A percentile compares a stretch with the other conserved stretches of the same genome.
phyloP scores from a whole-genome alignment of 306 rosid genomes.

The Senna tora region DNA sequence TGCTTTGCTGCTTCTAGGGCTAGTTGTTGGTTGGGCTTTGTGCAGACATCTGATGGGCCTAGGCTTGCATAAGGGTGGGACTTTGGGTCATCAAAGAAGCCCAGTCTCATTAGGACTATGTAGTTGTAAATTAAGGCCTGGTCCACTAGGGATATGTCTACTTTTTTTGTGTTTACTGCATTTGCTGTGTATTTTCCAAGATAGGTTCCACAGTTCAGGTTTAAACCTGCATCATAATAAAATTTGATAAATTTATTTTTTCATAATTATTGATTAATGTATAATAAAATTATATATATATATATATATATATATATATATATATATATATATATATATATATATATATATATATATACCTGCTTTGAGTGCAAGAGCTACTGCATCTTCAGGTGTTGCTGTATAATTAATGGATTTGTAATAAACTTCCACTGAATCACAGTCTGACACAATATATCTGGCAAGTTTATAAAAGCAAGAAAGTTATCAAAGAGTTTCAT shows the following conservation, averaged over 20 bases:
- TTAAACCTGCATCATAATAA: slow-evolving; percentile 59
- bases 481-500: too few species aligned
- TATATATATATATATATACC: slow-evolving; percentile 39
- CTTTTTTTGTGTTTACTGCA: slow-evolving; percentile 64
- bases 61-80: slow-evolving; percentile 60
- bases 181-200: slow-evolving; percentile 58
- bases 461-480: neutral
- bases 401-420: slow-evolving; percentile 57
- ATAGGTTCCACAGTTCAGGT: slow-evolving; percentile 72
- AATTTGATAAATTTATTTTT: too few species aligned
- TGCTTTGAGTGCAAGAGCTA: slow-evolving; percentile 83
- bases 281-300: too few species aligned
- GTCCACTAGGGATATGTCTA: slow-evolving; percentile 60
- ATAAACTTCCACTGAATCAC: slow-evolving; percentile 76
- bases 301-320: too few species aligned
- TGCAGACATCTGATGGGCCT: slow-evolving; percentile 70
- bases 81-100: slow-evolving; percentile 73
- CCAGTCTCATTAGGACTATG: slow-evolving; percentile 75
- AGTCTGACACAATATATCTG: slow-evolving; percentile 81
- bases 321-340: too few species aligned
- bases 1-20: slow-evolving; percentile 79
- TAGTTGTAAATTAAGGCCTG: slow-evolving; percentile 74
- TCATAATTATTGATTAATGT: too few species aligned
- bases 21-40: slow-evolving; percentile 51
- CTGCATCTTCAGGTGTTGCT: slow-evolving; percentile 81